Evolutionary conservation across 164 flowering plant species (phyloP).

Genomic region (Magnolia sinica): DNA sequence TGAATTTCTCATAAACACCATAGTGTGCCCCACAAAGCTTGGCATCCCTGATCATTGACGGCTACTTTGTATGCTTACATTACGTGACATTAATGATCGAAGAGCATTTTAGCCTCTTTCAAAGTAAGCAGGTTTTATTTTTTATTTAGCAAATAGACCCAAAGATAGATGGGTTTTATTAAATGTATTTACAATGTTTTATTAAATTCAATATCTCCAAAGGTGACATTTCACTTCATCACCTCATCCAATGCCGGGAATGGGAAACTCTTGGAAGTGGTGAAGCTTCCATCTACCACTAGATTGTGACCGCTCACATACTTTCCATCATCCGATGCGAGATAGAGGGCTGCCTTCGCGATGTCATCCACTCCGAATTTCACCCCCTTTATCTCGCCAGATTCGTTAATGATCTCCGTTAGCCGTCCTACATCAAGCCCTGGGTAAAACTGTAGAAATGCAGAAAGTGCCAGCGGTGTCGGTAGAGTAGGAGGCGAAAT

Average conservation of each 20-base stretch:
- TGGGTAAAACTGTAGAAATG: slow-evolving; percentile 37
- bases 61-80: no score
- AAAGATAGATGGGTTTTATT: no score
- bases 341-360: slow-evolving; percentile 74
- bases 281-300: slow-evolving; percentile 88
- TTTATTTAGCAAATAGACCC: no score
- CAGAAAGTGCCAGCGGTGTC: slow-evolving; percentile 38
- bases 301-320: slow-evolving; percentile 87
- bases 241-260: slow-evolving; percentile 14
- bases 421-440: slow-evolving; percentile 28
- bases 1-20: no score
- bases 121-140: no score
- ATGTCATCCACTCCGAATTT: slow-evolving; percentile 50
- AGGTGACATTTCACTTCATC: not conserved
- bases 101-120: no score
- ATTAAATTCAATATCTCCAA: not conserved
- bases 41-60: no score
- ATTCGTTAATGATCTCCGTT: slow-evolving; percentile 25
- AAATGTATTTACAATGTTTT: no score
- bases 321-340: slow-evolving; percentile 79
- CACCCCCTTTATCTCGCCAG: slow-evolving; percentile 47
- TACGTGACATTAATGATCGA: no score
- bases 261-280: slow-evolving; percentile 45
- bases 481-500: slow-evolving; percentile 53
- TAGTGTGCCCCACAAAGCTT: no score